A percentile compares a stretch with the other conserved stretches of the same genome.
Conservation (phyloP, 2,329 filamentous ascomycete genomes). For the Saccharata proteae region DNA sequence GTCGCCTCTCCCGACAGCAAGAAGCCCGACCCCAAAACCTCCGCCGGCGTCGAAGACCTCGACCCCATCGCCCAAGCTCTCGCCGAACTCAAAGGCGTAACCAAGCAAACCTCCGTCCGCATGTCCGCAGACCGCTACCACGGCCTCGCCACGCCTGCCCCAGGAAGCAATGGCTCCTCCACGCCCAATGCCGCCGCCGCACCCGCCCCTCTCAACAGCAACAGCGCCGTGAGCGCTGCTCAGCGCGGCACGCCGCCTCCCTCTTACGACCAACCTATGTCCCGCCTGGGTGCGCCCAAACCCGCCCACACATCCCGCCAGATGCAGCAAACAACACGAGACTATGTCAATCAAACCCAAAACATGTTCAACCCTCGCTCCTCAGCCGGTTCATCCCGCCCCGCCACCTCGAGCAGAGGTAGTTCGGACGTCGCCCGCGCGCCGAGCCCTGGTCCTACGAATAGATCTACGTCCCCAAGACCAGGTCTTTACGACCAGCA, state of each 20-base stretch:
- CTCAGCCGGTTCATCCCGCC: slow-evolving; percentile 12
- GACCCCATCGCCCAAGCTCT: slow-evolving; percentile 90
- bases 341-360: slow-evolving; percentile 71
- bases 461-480: slow-evolving; percentile 45
- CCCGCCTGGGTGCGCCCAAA: slow-evolving; percentile 74
- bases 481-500: slow-evolving; percentile 42
- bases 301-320: slow-evolving; percentile 86
- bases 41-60: slow-evolving; percentile 45
- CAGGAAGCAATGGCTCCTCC: slow-evolving; percentile 27
- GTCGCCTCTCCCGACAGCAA: slow-evolving; percentile 62
- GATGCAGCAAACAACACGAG: slow-evolving; percentile 91
- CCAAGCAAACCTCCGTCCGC: slow-evolving; percentile 68
- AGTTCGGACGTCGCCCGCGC: slow-evolving; percentile 33
- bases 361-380: slow-evolving; percentile 52
- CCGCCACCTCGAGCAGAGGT: slow-evolving; percentile 19
- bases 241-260: slow-evolving; percentile 72
- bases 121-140: slow-evolving; percentile 93
- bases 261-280: slow-evolving; percentile 67
- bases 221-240: slow-evolving; percentile 38
- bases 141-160: slow-evolving; percentile 75
- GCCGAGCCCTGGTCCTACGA: slow-evolving; percentile 57
- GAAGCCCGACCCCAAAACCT: slow-evolving; percentile 29
- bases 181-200: slow-evolving; percentile 25
- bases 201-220: slow-evolving; percentile 26
- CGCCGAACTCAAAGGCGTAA: slow-evolving; percentile 79